phyloP scores from a whole-genome alignment of 1,139 yeast genomes.

The Debaryomyces singareniensis region DNA sequence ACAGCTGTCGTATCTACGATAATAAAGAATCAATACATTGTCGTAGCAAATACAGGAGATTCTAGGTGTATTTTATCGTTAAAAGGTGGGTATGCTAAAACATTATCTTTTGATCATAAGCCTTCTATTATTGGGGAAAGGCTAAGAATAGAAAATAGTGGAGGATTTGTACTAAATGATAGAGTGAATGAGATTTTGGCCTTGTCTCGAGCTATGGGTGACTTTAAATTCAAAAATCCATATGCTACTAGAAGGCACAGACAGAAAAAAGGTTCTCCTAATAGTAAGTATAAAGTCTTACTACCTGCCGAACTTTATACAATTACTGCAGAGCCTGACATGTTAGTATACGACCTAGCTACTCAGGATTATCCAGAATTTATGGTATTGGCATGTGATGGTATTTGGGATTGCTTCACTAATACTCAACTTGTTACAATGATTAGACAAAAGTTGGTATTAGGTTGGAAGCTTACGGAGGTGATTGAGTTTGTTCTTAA shows the following conservation, averaged over 20 bases:
- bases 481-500: conserved; percentile 56
- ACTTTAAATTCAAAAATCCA: conserved; percentile 57
- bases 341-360: conserved; percentile 47
- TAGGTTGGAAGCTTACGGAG: conserved; percentile 54
- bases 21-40: conserved; percentile 40
- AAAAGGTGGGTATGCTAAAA: conserved; percentile 47
- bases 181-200: conserved; percentile 73
- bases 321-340: conserved; percentile 69
- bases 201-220: conserved; percentile 72
- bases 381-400: conserved; percentile 67
- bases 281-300: conserved; percentile 15
- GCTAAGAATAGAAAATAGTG: conserved; percentile 65
- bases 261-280: conserved; percentile 19
- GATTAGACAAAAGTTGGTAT: conserved; percentile 50
- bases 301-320: conserved; percentile 40
- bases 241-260: conserved; percentile 27
- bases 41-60: conserved; percentile 71
- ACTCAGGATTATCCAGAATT: conserved; percentile 46
- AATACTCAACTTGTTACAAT: conserved; percentile 47
- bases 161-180: conserved; percentile 63
- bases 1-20: conserved; percentile 58
- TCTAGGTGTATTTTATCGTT: conserved; percentile 59
- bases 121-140: conserved; percentile 73
- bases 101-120: conserved; percentile 69
- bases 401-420: conserved; percentile 74